These are phyloP conservation scores for Herpomyces periplanetae DNA, from an alignment of 2,329 filamentous ascomycete genomes.

Conservation along the genomic window DNA sequence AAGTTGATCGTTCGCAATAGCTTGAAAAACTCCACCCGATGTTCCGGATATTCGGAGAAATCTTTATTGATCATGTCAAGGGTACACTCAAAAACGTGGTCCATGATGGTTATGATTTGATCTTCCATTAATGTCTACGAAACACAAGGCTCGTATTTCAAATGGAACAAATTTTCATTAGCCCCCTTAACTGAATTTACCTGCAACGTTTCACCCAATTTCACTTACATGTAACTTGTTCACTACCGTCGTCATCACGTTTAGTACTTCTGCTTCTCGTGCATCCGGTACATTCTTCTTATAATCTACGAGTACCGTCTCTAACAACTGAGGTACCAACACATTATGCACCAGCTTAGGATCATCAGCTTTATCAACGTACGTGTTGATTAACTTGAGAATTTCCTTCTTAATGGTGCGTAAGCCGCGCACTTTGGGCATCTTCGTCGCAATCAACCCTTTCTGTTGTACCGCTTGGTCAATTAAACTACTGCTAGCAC, in stretches of 20 bases:
- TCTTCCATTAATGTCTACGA: slow-evolving; percentile 68
- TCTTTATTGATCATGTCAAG: slow-evolving; percentile 99
- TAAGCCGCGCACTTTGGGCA: slow-evolving; percentile 71
- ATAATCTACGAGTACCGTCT: slow-evolving; percentile 78
- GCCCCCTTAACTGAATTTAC: slow-evolving; percentile 13
- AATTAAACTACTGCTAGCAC: slow-evolving; percentile 76
- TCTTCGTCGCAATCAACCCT: slow-evolving; percentile 70
- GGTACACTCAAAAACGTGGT: slow-evolving; percentile 92
- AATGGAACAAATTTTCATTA: slow-evolving; percentile 6
- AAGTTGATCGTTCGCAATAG: slow-evolving; percentile 78
- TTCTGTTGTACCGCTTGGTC: slow-evolving; percentile 61
- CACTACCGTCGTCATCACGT: slow-evolving; percentile 90
- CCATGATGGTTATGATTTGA: slow-evolving; percentile 86
- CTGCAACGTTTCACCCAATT: too few species aligned
- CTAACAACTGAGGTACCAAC: slow-evolving; percentile 77
- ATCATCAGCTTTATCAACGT: slow-evolving; percentile 91
- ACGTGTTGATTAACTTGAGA: slow-evolving; percentile 83
- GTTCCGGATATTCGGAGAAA: slow-evolving; percentile 93
- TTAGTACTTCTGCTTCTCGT: slow-evolving; percentile 75
- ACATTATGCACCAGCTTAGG: slow-evolving; percentile 63
- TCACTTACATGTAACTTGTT: slow-evolving; percentile 67
- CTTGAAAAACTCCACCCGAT: slow-evolving; percentile 98
- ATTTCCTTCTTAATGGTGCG: slow-evolving; percentile 98
- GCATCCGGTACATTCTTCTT: slow-evolving; percentile 85
- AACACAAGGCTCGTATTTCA: slow-evolving; percentile 4